These are phyloP conservation scores for Verbascum thapsus DNA, from an alignment of 257 asterid species.

Conservation along the genomic window DNA sequence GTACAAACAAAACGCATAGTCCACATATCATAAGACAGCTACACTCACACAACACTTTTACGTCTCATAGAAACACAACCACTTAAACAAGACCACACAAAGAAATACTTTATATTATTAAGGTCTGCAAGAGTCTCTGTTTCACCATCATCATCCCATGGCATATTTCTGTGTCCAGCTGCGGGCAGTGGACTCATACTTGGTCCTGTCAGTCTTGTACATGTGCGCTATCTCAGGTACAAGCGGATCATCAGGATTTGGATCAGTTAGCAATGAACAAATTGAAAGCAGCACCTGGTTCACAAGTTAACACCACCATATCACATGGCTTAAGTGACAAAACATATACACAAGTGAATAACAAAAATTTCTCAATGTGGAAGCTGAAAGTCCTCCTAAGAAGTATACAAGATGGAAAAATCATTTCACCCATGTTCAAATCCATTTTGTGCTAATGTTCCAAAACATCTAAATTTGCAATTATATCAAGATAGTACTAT, in stretches of 20 bases:
- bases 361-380: neutral
- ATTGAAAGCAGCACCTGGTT: constrained; percentile 45
- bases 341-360: neutral
- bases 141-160: constrained; percentile 39
- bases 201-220: constrained; percentile 43
- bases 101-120: neutral
- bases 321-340: constrained; percentile 3
- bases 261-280: constrained; percentile 41
- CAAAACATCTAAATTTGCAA: neutral
- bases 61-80: constrained; percentile 10
- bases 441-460: neutral
- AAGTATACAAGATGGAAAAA: neutral
- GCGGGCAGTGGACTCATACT: constrained; percentile 45
- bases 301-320: neutral
- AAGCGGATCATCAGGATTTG: constrained; percentile 47
- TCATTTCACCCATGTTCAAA: neutral
- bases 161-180: constrained; percentile 47
- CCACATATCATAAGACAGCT: constrained; percentile 22
- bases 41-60: too few relatives aligned
- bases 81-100: too few relatives aligned
- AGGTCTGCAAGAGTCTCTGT: constrained; percentile 3
- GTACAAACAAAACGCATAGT: constrained; percentile 19
- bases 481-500: too few relatives aligned
- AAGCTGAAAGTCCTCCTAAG: too few relatives aligned
- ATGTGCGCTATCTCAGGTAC: constrained; percentile 51